Evolutionary conservation across 805 yeast species (phyloP), one percentile per base, ranked within the genome.

Genomic region (Kodamaea sagamina): DNA sequence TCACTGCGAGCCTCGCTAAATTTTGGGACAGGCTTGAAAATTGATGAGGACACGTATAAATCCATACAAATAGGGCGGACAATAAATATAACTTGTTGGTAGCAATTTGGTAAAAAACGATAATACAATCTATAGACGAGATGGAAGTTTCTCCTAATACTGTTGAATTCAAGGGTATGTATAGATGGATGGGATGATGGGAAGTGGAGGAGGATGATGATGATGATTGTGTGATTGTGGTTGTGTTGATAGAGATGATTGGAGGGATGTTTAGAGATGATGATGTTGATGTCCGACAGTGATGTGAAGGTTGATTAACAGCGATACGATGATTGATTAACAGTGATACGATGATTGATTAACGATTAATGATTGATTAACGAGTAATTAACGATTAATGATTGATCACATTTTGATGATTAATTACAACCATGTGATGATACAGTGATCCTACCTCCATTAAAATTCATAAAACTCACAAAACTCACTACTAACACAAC

Each of bases 151-250:
- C 78, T 41, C 96, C 96, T 47, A 77, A 73, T 50, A 71, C 75
- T 45, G 75, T 89, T 67, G 90, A 84, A 64, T 89, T 84, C 66
- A 78, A 77, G 57, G 84, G 95, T 86, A 77, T 64, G 93, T 81
- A 38, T 12, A 10, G 10, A 11, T 32, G 13, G 19, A 4, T 6
- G 4, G 22, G 6, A 6, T 5, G 32, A 3, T 6, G 32, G 5
- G 32, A 9, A 11, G 7, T 15, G 9, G 22, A 9, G 32, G 26
- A 10, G 11, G 10, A 5, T 31, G 35, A 13, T n/a, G 9, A 13
- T 15, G 19, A 15, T 31, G 35, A 17, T 16, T 31, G 35, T 31
- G 7, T 3, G 19, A 15, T 31, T n/a, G 35, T 8, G 22, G 5
- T 4, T 29, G n/a, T 13, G 36, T 17, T 9, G 36, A 16, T 32